Evolutionary conservation across 345 rosid species (phyloP), one percentile per base, ranked within the genome.

Genomic region (Anacardium occidentale): DNA sequence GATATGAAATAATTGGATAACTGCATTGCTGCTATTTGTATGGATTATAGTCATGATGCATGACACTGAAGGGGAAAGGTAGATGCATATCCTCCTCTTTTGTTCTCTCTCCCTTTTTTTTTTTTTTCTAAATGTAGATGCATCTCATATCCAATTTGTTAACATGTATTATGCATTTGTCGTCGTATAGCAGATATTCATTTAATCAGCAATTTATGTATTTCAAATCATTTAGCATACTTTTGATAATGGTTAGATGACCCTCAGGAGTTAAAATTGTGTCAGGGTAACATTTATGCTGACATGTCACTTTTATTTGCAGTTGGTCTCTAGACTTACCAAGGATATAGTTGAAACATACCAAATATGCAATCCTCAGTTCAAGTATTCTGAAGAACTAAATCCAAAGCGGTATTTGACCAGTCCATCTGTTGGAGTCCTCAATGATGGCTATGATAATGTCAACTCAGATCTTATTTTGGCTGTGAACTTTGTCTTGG

Each of bases 361-460:
- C 84, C 89, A 78, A 81, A 79, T 76, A 80, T 96, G 99, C 87
- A 87, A 96, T 81, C 91, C 98, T 20, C 87, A 85, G 65, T 93
- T 96, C 78, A 93, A 85, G 74, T 96, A 87, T 86, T 88, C 92
- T 64, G 98, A 92, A 80, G 97, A 91, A 76, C 78, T 93, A 76
- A 92, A 91, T 83, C 98, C 97, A 34, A 96, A 93, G 88, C 88
- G 97, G 74, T 96, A 87, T 84, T 83, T 96, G 88, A 96, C 98
- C 66, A 91, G 87, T 79, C 99, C 99, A 57, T 87, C 99, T 48
- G 84, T 76, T 80, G 98, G 98, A 74, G 92, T 90, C 69, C 92
- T 82, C 79, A 96, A 96, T 75, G 98, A 91, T 81, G 98, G 99
- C 77, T 85, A 73, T 81, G 99, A 93, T 83, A 96, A 96, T 82